Evolutionary conservation across 2,329 filamentous ascomycete genomes (phyloP), one percentile per base, ranked within the genome.

Genomic region (Didymella arachidicola): DNA sequence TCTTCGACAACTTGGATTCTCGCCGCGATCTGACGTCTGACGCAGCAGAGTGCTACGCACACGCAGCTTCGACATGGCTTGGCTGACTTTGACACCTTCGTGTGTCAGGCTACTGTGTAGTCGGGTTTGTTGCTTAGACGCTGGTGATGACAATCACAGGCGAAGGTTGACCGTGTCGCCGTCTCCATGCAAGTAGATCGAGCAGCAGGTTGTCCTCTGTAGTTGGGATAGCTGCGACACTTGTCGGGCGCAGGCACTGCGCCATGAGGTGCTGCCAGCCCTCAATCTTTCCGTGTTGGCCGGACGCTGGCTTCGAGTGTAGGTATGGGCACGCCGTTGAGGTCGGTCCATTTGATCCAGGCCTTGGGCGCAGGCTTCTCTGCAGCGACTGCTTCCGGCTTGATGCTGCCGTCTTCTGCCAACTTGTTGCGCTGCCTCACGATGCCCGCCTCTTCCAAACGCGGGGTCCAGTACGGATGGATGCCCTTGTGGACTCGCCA

Each of bases 281-380:
- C 32, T 55, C 53, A 62, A 25, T 65, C 54, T 32, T 63, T 60
- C 38, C 61, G 45, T 47, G 63, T 66, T 12, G 67, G 66, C 27
- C 51, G 45, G 14, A 65, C 61, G 50, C 50, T 50, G 26, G 50
- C 49, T 45, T 66, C 63, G 43, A 66, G 65, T 4, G 63, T 69
- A 29, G 72, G 71, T 46, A 74, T 69, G 19, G 72, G 71, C 19
- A 73, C 60, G 46, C 72, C 70, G 36, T 73, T 72, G 26, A 73
- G 46, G 19, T 61, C 64, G 19, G 63, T 65, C 68, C 68, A 73
- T 29, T 61, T 64, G 57, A 69, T 68, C 49, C 62, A 60, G 12
- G 55, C 25, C 39, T 56, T 61, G 30, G 59, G 43, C 27, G 44
- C 56, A 29, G 41, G 54, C 48, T 47, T 42, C 22, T 59, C 57